These are phyloP conservation scores for Rhodotorula glutinis DNA, from an alignment of 1,284 basidiomycete species.

Conservation along the genomic window DNA sequence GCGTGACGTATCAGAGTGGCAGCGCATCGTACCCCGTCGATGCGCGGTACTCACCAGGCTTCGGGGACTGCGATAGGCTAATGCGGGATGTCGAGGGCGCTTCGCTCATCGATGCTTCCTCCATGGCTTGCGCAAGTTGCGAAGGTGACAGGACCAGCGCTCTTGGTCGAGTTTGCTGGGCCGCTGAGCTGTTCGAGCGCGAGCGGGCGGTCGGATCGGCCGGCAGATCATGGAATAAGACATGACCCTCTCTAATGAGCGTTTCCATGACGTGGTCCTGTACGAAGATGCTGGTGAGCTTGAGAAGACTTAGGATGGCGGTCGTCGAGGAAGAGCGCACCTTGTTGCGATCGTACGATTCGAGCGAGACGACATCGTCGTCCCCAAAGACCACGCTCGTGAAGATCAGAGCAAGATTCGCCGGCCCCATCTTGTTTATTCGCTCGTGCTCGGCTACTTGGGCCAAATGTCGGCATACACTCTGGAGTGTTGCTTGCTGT, in stretches of 20 bases:
- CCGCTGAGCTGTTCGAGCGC: neutral
- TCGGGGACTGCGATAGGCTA: too few relatives aligned
- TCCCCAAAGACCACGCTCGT: conserved; percentile 57
- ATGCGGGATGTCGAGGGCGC: too few relatives aligned
- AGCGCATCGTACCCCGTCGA: too few relatives aligned
- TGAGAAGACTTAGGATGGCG: too few relatives aligned
- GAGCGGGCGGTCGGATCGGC: conserved; percentile 20
- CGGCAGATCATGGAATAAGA: conserved; percentile 48
- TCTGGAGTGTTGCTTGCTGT: conserved; percentile 83
- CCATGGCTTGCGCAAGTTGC: too few relatives aligned
- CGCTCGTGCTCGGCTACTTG: conserved; percentile 66
- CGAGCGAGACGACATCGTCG: conserved; percentile 73
- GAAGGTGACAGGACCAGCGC: too few relatives aligned
- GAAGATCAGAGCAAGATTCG: conserved; percentile 51
- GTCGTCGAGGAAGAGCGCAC: neutral
- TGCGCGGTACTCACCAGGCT: too few relatives aligned
- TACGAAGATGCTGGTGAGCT: neutral
- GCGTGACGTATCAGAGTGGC: too few relatives aligned
- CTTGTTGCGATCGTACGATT: conserved; percentile 68
- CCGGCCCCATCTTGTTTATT: conserved; percentile 91
- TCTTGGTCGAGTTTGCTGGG: neutral
- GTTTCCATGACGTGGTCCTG: conserved; percentile 82
- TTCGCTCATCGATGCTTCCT: too few relatives aligned
- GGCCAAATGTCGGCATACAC: conserved; percentile 82
- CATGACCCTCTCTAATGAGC: conserved; percentile 63